Percentiles rank a stretch among this genome's conserved stretches.
phyloP scores from a whole-genome alignment of 208 protist genomes.

The Crithidia bombi region DNA sequence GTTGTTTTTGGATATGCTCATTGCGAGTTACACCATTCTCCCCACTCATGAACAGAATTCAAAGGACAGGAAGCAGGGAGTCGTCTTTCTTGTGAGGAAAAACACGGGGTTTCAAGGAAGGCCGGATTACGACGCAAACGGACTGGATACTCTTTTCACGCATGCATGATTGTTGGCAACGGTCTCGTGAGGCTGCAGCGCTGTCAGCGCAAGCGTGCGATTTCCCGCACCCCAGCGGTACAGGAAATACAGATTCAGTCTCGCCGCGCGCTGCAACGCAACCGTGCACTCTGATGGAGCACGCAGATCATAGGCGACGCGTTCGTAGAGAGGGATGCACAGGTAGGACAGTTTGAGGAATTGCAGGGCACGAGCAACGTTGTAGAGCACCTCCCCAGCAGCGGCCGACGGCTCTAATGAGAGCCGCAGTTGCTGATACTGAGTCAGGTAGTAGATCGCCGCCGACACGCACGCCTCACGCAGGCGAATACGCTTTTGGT shows the following conservation, averaged over 20 bases:
- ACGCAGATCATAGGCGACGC: constrained; percentile 61
- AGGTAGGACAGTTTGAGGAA: constrained; percentile 73
- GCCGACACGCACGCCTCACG: constrained; percentile 75
- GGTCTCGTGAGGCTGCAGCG: constrained; percentile 39
- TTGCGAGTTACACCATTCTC: no score
- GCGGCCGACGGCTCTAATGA: constrained; percentile 42
- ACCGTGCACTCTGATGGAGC: constrained; percentile 71
- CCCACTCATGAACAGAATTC: no score
- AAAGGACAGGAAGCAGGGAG: no score
- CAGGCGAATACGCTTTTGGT: constrained; percentile 70
- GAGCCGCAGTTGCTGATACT: constrained; percentile 66
- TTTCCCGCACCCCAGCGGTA: constrained; percentile 77
- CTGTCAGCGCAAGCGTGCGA: constrained; percentile 51
- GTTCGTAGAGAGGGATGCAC: constrained; percentile 80
- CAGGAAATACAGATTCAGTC: constrained; percentile 82
- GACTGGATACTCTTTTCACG: neutral
- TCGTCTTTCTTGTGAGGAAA: no score
- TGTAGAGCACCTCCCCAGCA: constrained; percentile 82
- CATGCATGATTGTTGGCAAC: neutral
- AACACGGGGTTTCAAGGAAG: no score
- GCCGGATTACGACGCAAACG: neutral
- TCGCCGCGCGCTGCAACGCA: constrained; percentile 68
- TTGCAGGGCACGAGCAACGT: constrained; percentile 81
- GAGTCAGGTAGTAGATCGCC: constrained; percentile 73
- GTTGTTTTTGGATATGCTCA: no score